Evolutionary conservation across 2,329 filamentous ascomycete species (phyloP), one percentile per base, ranked within the genome.

Genomic region (Fusarium tupiense): DNA sequence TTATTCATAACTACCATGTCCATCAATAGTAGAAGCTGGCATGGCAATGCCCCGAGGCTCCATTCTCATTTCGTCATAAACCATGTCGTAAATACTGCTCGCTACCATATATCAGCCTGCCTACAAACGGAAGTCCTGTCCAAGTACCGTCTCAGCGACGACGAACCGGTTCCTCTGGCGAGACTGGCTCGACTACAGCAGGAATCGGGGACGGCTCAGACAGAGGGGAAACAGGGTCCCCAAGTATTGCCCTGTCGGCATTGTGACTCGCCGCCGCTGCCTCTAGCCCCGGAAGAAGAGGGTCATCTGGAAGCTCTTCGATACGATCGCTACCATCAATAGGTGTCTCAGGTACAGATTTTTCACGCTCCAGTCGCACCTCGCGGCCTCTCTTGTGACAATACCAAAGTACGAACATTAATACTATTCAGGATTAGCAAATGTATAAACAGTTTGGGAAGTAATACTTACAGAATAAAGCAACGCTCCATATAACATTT

Each of bases 321-420:
- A 88, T 82, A 31, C 86, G 82, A 35, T 81, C 76, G 64, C 80
- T 78, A 19, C 81, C 85, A 33, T 85, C 83, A 41, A 85, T 74
- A 20, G 77, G 76, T 16, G 67, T 75, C 40, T 82, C 83, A 3
- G 79, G 77, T 17, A 80, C 82, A 3, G 81, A 75, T 60, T 84
- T 84, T 78, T 90, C 88, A 58, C 82, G 90, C 80, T 93, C 92
- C 19, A 98, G 89, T 58, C 96, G 90, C 12, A 91, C 91, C 84
- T 99, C 96, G 50, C 91, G 91, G 44, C 96, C 96, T 61, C 96
- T 93, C 86, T 98, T 98, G 84, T 98, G 93, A 84, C 95, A 98
- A 84, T 98, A 99, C 95, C 96, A 99, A 78, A 98, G 91, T 50
- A 97, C 94, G 80, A 98, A 96, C 64, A 99, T 89, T 22, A 98